A percentile compares a stretch with the other conserved stretches of the same genome.
These are phyloP conservation scores for Phlegmacium glaucopus DNA, from an alignment of 768 basidiomycete species.

Conservation along the genomic window DNA sequence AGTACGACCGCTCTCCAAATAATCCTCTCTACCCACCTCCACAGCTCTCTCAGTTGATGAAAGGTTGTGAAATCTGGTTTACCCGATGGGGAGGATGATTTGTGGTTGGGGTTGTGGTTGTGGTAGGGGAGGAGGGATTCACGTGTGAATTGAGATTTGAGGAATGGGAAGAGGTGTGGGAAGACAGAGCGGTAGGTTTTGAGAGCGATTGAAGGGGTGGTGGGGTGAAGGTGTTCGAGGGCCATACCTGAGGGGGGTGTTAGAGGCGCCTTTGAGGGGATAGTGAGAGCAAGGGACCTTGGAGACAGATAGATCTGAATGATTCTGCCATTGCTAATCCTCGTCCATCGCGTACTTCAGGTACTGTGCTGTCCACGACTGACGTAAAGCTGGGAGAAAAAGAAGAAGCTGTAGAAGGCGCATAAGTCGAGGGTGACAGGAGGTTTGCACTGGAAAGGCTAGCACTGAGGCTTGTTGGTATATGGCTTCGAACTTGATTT, in stretches of 20 bases:
- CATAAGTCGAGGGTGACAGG: conserved; percentile 25
- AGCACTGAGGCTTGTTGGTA: conserved; percentile 41
- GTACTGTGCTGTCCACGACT: conserved; percentile 33
- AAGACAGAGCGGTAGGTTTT: conserved; percentile 51
- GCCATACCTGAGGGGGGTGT: conserved; percentile 59
- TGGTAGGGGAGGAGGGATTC: neutral
- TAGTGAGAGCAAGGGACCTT: conserved; percentile 47
- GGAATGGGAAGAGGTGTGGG: conserved; percentile 44
- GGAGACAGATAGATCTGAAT: conserved; percentile 71
- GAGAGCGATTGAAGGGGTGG: conserved; percentile 49
- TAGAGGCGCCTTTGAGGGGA: neutral
- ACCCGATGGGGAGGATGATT: conserved; percentile 22
- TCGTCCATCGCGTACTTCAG: conserved; percentile 65
- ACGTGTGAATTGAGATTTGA: conserved; percentile 45
- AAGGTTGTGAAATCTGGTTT: conserved; percentile 55
- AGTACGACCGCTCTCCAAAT: conserved; percentile 79
- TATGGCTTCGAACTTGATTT: conserved; percentile 49
- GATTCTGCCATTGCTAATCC: conserved; percentile 73
- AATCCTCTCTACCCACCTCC: conserved; percentile 80
- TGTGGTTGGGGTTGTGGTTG: conserved; percentile 7
- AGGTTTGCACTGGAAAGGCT: conserved; percentile 25
- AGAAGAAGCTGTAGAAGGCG: conserved; percentile 45
- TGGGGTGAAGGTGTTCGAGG: conserved; percentile 55
- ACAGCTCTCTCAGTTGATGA: conserved; percentile 72
- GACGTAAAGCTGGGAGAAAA: conserved; percentile 49